Evolutionary conservation across 768 basidiomycete genomes (phyloP).

Genomic region (Auricularia heimuer): DNA sequence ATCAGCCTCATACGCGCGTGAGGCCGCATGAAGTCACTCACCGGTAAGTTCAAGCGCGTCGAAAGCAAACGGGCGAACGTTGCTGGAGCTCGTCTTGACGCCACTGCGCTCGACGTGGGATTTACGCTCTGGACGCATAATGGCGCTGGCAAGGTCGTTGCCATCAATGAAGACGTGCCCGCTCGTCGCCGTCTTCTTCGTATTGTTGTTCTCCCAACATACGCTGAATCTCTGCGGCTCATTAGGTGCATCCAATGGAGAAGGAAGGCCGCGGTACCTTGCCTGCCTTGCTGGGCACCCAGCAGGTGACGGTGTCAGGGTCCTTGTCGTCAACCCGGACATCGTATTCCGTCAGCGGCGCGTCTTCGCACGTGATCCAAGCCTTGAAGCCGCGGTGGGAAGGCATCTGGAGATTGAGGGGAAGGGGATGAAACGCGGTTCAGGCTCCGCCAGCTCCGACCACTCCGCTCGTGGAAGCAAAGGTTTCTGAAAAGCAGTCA

Average conservation of each 20-base stretch:
- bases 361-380: conserved; percentile 4
- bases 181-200: neutral
- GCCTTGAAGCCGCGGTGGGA: conserved; percentile 7
- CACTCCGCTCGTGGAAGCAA: no score
- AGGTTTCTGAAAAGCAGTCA: no score
- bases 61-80: conserved; percentile 1
- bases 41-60: conserved; percentile 2
- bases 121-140: conserved; percentile 5
- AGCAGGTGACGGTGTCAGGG: conserved; percentile 1
- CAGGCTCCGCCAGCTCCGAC: neutral
- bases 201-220: conserved; percentile 3
- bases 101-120: conserved; percentile 2
- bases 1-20: no score
- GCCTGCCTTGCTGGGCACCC: conserved; percentile 1
- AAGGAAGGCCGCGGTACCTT: neutral
- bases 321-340: neutral
- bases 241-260: neutral
- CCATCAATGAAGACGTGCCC: conserved; percentile 8
- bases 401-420: neutral
- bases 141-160: conserved; percentile 4
- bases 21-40: neutral
- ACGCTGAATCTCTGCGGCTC: conserved; percentile 3
- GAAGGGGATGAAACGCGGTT: neutral
- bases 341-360: neutral
- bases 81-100: neutral